A percentile compares a stretch with the other conserved stretches of the same genome.
Conservation (phyloP, 352 stramenopile species). For the Phytophthora sansomeana region DNA sequence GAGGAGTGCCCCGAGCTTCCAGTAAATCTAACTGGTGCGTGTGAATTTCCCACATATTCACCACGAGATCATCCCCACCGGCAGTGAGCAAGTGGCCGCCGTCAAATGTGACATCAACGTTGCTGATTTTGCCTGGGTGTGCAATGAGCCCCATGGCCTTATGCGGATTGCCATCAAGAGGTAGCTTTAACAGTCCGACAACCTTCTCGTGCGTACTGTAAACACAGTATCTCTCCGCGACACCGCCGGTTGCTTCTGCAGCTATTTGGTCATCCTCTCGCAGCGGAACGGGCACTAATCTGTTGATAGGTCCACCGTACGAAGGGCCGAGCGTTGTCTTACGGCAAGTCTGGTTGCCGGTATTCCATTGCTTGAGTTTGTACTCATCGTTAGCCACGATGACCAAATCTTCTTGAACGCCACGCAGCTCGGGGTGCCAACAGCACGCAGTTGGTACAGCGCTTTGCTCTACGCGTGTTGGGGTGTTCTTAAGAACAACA, state of each 20-base stretch:
- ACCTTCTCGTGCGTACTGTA: slow-evolving; percentile 89
- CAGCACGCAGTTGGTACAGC: slow-evolving; percentile 88
- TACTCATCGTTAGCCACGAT: slow-evolving; percentile 93
- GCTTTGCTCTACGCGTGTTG: slow-evolving; percentile 85
- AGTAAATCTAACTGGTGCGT: slow-evolving; percentile 76
- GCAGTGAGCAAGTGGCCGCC: slow-evolving; percentile 90
- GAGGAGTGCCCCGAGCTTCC: slow-evolving; percentile 47
- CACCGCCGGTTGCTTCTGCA: slow-evolving; percentile 24
- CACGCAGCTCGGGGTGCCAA: slow-evolving; percentile 88
- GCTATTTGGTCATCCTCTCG: slow-evolving; percentile 31
- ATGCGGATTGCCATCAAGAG: slow-evolving; percentile 93
- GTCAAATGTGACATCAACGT: slow-evolving; percentile 85
- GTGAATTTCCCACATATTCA: slow-evolving; percentile 94
- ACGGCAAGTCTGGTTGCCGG: slow-evolving; percentile 91
- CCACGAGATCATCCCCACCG: slow-evolving; percentile 87
- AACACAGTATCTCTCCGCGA: slow-evolving; percentile 73
- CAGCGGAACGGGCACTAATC: slow-evolving; percentile 69
- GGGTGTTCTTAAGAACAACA: slow-evolving; percentile 78
- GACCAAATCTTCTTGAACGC: slow-evolving; percentile 88
- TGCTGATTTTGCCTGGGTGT: slow-evolving; percentile 90
- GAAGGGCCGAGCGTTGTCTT: slow-evolving; percentile 91
- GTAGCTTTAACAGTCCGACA: slow-evolving; percentile 87
- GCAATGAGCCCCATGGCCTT: slow-evolving; percentile 94
- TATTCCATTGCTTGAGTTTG: slow-evolving; percentile 95
- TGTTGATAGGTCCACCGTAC: slow-evolving; percentile 91